Conservation (phyloP, 2,329 filamentous ascomycete species). For the Calycina marina region DNA sequence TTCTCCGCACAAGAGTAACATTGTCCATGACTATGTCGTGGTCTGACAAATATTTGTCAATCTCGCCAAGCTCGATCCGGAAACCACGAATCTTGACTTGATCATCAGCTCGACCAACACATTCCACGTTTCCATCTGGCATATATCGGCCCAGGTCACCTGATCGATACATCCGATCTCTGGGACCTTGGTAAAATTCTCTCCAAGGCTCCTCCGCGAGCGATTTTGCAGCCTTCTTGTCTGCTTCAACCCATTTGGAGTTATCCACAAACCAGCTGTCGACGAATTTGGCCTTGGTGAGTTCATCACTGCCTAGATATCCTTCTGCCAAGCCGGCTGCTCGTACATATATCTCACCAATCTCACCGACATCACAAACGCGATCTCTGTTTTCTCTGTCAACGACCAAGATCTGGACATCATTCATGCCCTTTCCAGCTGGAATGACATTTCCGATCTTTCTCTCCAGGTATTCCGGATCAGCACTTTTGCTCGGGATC, state of each 20-base stretch:
- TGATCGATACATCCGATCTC: constrained; percentile 75
- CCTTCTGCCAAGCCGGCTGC: constrained; percentile 75
- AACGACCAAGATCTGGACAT: constrained; percentile 80
- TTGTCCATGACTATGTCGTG: constrained; percentile 69
- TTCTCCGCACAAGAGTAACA: constrained; percentile 70
- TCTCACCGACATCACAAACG: constrained; percentile 65
- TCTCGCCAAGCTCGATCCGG: constrained; percentile 86
- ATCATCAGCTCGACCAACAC: constrained; percentile 66
- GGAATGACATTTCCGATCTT: constrained; percentile 63
- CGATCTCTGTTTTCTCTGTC: constrained; percentile 48
- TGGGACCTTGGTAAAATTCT: constrained; percentile 61
- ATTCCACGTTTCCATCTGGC: constrained; percentile 54
- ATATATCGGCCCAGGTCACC: constrained; percentile 74
- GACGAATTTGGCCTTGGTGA: constrained; percentile 21
- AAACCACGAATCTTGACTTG: constrained; percentile 97
- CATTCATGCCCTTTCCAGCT: constrained; percentile 71
- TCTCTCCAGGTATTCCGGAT: constrained; percentile 48
- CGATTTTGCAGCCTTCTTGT: constrained; percentile 45
- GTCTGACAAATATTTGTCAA: constrained; percentile 67
- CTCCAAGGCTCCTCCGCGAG: constrained; percentile 58
- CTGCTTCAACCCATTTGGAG: constrained; percentile 21
- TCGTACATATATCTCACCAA: constrained; percentile 72
- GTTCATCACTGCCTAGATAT: constrained; percentile 34
- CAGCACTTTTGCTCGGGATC: constrained; percentile 49
- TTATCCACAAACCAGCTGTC: constrained; percentile 24